Base-by-base conservation (phyloP, 768 basidiomycete genomes). In the Pleurotus ostreatus region DNA sequence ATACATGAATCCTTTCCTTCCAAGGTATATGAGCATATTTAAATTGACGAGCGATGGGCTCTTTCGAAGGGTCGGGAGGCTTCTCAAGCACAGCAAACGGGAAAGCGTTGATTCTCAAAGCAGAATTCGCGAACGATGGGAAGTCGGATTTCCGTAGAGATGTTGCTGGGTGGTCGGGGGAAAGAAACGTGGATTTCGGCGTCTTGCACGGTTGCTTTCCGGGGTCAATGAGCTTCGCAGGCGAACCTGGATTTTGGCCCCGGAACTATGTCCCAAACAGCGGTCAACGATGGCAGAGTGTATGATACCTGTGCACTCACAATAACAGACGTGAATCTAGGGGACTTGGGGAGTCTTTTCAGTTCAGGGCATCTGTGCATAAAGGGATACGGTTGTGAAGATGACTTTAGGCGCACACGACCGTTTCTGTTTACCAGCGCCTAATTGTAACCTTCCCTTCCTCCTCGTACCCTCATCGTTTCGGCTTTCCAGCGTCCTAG, bases 231-330 rank as follows among this genome's bases (percentile, higher is more conserved):
- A 69, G 48, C 0, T 62, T 49, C 11, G 56, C 55, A 12, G 63
- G 52, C 15, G 69, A 66, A 7, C 78, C 79, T 0, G 76, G 78
- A 3, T 70, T 75, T 54, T 76, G 76, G 40, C 69, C 63, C 22
- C 69, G 71, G 61, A 74, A 78, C 78, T 80, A 16, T 6, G 30
- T 37, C 9, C 25, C 37, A 47, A 46, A 12, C 8, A 39, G n/a
- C n/a, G 41, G 44, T 44, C 7, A 51, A 15, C 3, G 8, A 6
- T 48, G 16, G 38, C n/a, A 41, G 20, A 12, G 4, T 41, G 37
- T 12, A 34, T 20, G 30, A 45, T 7, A 46, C 12, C 12, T 39
- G 20, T 20, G 2, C 12, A 57, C 72, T 43, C 18, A 78, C 78
- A 47, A 71, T 66, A 9, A 79, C 57, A 4, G 72, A 74, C 25